Evolutionary conservation across 2,329 filamentous ascomycete genomes (phyloP), one percentile per base, ranked within the genome.

Genomic region (Shiraia sp.): DNA sequence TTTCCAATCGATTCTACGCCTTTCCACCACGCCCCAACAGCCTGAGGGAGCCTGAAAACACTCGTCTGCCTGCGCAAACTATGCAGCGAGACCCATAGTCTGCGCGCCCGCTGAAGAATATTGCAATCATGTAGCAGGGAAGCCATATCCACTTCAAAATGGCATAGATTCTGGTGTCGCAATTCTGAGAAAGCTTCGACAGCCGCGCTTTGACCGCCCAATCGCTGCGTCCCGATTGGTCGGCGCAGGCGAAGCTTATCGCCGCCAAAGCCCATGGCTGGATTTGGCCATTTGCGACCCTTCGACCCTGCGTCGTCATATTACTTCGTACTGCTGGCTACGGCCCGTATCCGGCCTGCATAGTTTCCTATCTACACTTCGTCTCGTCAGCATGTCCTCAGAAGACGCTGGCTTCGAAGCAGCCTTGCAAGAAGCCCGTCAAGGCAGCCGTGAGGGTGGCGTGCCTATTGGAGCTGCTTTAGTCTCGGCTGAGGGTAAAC

Each of bases 401-500:
- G 57, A 55, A 28, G 49, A 69, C 42, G 17, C 46, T 6, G 80
- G 80, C 47, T 83, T 83, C 68, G 72, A 77, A 50, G 77, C 75
- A 32, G 81, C 81, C 26, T 61, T 83, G 12, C 76, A 79, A 48
- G 79, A 83, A 61, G 80, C 80, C 10, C 76, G 73, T 57, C 68
- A 75, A 53, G 77, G 80, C 36, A 72, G 70, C 36, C 66, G 69
- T n/a, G 79, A 83, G 64, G 80, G 79, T 36, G 80, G 80, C 31
- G 75, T 83, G 2, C 80, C 80, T 2, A 75, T 80, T 41, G 81
- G 81, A 30, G 80, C 80, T 30, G 78, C 74, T 44, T 74, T 91
- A 17, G 78, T 90, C n/a, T 79, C 81, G 27, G 79, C 78, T 42
- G 80, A 88, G 53, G 87, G 87, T 47, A 82, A 77, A 49, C 80